Conservation (phyloP, 345 rosid species). For the Pistacia vera region DNA sequence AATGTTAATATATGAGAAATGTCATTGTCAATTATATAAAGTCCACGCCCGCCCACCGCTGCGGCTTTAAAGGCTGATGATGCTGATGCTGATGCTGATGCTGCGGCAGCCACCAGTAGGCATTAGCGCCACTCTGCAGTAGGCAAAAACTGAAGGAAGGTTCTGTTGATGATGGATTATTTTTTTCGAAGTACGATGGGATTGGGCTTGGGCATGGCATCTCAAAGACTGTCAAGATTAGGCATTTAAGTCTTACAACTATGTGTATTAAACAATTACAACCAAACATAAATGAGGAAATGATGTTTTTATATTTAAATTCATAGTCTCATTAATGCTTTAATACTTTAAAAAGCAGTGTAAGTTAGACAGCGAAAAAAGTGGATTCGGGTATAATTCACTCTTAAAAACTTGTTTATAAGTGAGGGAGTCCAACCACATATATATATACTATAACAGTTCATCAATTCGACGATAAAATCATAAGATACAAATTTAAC, state of each 20-base stretch:
- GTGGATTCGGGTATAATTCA: no score
- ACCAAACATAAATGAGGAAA: no score
- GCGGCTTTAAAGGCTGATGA: background rate
- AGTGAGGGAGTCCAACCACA: no score
- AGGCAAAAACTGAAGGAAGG: background rate
- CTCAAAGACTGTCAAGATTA: background rate
- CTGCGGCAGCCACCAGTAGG: background rate
- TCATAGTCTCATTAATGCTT: no score
- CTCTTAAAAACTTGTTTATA: no score
- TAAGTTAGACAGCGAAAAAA: background rate
- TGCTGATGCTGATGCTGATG: no score
- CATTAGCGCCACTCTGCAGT: background rate
- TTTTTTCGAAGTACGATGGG: background rate
- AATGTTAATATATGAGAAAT: background rate
- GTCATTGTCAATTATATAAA: background rate
- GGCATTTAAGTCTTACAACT: background rate
- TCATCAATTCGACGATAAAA: no score
- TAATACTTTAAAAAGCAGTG: background rate
- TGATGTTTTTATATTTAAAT: no score
- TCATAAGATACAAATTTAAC: no score
- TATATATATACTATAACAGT: no score
- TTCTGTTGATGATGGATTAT: background rate
- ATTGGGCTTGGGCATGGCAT: background rate
- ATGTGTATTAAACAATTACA: no score
- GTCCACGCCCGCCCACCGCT: slow-evolving; percentile 6